Base-by-base conservation (phyloP, 1,284 basidiomycete genomes). In the Tilletia walkeri region DNA sequence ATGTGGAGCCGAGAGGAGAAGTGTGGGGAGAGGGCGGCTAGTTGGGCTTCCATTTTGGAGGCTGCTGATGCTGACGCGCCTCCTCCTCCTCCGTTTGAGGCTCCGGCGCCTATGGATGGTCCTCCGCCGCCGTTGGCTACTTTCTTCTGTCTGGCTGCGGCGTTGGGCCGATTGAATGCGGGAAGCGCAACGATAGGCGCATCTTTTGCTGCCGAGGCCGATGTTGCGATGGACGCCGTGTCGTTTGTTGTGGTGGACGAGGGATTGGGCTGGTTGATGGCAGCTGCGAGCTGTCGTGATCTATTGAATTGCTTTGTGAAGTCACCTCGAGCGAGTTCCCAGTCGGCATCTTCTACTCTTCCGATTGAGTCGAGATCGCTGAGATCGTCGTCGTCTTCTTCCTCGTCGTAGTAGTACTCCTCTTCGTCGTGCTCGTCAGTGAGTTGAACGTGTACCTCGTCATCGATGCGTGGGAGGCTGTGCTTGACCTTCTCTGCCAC, bases 221-320 rank as follows among this genome's bases (percentile, higher is more conserved):
- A n/a, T 16, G 10, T 24, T 41, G 36, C 50, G 54, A 12, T 2
- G 18, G 38, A 16, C 39, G 39, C n/a, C 38, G 12, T 4, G 73
- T 71, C 4, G 66, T 69, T 14, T 18, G 38, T 6, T 36, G 30
- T 54, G 24, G 67, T 45, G 4, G 69, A 63, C 24, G 24, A 30
- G 24, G 24, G 24, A 30, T 30, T 30, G 24, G 24, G 24, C 24
- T 30, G 24, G 24, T 30, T 30, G 61, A 78, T 69, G 10, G 78
- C 77, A 2, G 70, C 71, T 2, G 80, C 80, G 3, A 82, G 73
- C 61, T 81, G 79, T 3, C 80, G 69, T 10, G 80, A 80, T 2
- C 81, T 75, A 47, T 83, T 83, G 78, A 79, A 82, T 59, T 78
- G 78, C 72, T 83, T 83, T 7, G 82, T 83, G 48, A 83, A 83